Percentiles rank a stretch among this genome's conserved stretches.
phyloP scores from a whole-genome alignment of 1,284 basidiomycete species.

The Sanghuangporus baumii region DNA sequence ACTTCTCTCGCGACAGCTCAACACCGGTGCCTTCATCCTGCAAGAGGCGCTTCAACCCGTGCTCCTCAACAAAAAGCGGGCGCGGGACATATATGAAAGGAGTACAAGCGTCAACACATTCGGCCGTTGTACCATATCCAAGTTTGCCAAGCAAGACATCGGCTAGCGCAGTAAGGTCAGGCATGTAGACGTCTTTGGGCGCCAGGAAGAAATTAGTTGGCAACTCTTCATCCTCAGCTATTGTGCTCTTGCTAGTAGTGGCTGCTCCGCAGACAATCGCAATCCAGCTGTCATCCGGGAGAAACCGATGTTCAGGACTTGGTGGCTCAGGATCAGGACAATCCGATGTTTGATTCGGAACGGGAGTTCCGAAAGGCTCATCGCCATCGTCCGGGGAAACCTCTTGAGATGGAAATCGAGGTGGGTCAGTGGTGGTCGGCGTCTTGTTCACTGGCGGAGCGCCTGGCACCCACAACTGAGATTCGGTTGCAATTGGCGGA shows the following conservation, averaged over 20 bases:
- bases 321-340: conserved; percentile 15
- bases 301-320: conserved; percentile 31
- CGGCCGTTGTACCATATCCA: conserved; percentile 69
- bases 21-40: conserved; percentile 56
- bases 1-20: conserved; percentile 54
- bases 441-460: conserved; percentile 36
- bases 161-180: conserved; percentile 65
- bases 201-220: conserved; percentile 72
- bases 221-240: conserved; percentile 38
- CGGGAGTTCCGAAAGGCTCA: conserved; percentile 7
- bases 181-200: conserved; percentile 73
- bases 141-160: conserved; percentile 78
- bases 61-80: conserved; percentile 74
- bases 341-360: neutral
- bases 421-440: conserved; percentile 12
- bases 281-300: conserved; percentile 69
- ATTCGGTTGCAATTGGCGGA: conserved; percentile 24
- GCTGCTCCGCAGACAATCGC: conserved; percentile 72
- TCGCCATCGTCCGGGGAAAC: neutral
- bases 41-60: conserved; percentile 62
- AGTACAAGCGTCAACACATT: conserved; percentile 66
- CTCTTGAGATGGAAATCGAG: neutral
- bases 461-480: conserved; percentile 36
- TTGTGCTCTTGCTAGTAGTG: conserved; percentile 47
- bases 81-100: conserved; percentile 71